Conservation (phyloP, 1,284 basidiomycete genomes). For the Cutaneotrichosporon cyanovorans region DNA sequence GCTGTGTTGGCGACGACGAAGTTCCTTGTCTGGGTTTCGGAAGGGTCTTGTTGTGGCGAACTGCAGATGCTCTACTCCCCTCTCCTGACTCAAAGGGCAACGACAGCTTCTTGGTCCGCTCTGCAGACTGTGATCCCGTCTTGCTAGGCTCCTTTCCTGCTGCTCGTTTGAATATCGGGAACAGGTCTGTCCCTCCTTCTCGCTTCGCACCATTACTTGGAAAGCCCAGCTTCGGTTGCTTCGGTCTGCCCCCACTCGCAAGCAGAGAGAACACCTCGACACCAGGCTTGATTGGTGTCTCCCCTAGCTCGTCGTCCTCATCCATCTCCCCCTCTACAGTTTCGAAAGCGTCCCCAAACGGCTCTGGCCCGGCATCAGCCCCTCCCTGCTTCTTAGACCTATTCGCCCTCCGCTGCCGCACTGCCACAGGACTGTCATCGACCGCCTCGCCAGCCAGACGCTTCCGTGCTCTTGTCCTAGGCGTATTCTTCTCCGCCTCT, state of each 20-base stretch:
- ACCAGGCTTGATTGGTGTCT: conserved; percentile 13
- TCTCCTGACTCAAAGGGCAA: too few relatives aligned
- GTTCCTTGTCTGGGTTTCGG: too few relatives aligned
- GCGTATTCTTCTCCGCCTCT: conserved; percentile 24
- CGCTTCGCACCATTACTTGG: neutral
- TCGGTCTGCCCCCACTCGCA: neutral
- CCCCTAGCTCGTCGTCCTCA: conserved; percentile 12
- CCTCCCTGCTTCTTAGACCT: neutral
- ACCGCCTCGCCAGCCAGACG: conserved; percentile 39
- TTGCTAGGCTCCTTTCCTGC: too few relatives aligned
- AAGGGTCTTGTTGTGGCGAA: too few relatives aligned
- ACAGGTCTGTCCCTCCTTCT: conserved; percentile 2
- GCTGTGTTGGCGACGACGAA: too few relatives aligned
- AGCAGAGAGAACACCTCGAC: conserved; percentile 6
- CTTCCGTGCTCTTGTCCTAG: conserved; percentile 41
- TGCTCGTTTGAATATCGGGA: conserved; percentile 11
- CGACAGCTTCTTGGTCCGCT: neutral
- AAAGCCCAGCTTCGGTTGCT: neutral
- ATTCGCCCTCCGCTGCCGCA: neutral
- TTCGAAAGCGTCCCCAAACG: conserved; percentile 1
- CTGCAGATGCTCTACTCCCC: too few relatives aligned
- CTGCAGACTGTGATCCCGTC: neutral
- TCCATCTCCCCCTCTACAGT: neutral
- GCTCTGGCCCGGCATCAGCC: neutral
- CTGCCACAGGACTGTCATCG: conserved; percentile 38